Percentiles rank a stretch among this genome's conserved stretches.
Conservation (phyloP, 108 stramenopile genomes). For the Pseudonitzschia multistriata region DNA sequence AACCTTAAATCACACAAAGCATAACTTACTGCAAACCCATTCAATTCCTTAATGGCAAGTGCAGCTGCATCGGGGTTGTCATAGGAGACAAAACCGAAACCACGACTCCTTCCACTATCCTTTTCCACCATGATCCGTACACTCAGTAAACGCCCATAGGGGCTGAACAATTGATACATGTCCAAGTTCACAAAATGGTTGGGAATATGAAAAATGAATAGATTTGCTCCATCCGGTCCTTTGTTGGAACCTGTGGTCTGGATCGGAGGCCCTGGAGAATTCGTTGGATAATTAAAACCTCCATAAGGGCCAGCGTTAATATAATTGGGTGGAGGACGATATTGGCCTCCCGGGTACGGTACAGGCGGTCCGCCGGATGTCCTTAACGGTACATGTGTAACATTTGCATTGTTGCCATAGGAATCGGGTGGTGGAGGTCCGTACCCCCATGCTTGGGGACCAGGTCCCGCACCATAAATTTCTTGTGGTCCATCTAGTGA, state of each 20-base stretch:
- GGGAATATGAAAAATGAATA: conserved; percentile 98
- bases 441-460: conserved; percentile 49
- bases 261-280: conserved; percentile 76
- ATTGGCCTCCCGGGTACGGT: conserved; percentile 16
- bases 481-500: conserved; percentile 22
- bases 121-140: conserved; percentile 97
- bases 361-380: conserved; percentile 28
- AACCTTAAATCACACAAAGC: neutral
- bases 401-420: conserved; percentile 30
- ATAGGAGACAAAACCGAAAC: conserved; percentile 98
- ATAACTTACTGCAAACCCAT: conserved; percentile 85
- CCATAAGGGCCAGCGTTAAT: conserved; percentile 16
- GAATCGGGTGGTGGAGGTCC: conserved; percentile 41
- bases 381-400: conserved; percentile 40
- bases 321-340: conserved; percentile 28
- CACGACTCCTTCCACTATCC: conserved; percentile 89
- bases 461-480: conserved; percentile 8
- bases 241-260: conserved; percentile 67
- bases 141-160: conserved; percentile 89
- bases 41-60: conserved; percentile 90
- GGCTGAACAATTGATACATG: conserved; percentile 86
- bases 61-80: conserved; percentile 88
- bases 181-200: conserved; percentile 94
- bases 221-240: conserved; percentile 90
- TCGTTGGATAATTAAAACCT: conserved; percentile 37